A percentile compares a stretch with the other conserved stretches of the same genome.
Conservation (phyloP, 805 yeast species). For the Nakazawaea wickerhamii region DNA sequence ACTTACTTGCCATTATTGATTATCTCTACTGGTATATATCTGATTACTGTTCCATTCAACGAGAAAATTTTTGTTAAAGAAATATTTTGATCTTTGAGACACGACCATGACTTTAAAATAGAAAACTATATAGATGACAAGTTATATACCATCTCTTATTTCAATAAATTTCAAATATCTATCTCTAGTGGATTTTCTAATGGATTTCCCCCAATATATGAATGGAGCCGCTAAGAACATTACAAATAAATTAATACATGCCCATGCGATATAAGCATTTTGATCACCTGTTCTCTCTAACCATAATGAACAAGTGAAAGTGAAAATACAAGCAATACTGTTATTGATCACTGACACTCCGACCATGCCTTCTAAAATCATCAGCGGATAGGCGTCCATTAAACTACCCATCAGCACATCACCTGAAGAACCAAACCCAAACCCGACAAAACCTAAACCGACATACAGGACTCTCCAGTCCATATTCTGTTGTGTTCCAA, state of each 20-base stretch:
- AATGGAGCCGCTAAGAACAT: constrained; percentile 54
- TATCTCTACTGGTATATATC: background rate
- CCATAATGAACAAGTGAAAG: constrained; percentile 61
- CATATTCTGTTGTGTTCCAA: constrained; percentile 49
- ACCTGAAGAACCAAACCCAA: constrained; percentile 67
- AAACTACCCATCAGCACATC: constrained; percentile 64
- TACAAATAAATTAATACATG: constrained; percentile 53
- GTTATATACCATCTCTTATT: constrained; percentile 39
- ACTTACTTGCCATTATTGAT: constrained; percentile 12
- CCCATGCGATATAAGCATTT: constrained; percentile 55
- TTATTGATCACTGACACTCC: constrained; percentile 64
- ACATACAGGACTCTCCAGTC: constrained; percentile 50
- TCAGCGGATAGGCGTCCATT: constrained; percentile 65
- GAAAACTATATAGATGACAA: too few relatives aligned
- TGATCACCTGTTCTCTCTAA: constrained; percentile 50
- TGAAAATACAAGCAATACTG: constrained; percentile 58
- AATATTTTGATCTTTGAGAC: too few relatives aligned
- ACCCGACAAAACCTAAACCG: constrained; percentile 61
- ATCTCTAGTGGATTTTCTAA: constrained; percentile 53
- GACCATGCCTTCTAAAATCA: constrained; percentile 67
- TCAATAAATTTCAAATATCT: constrained; percentile 51
- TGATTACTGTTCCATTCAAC: too few relatives aligned
- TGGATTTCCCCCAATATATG: constrained; percentile 53
- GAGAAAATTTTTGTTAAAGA: too few relatives aligned
- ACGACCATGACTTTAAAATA: too few relatives aligned